Evolutionary conservation across 441 rosid genomes (phyloP), one percentile per base, ranked within the genome.

Genomic region (Geranium incanum): DNA sequence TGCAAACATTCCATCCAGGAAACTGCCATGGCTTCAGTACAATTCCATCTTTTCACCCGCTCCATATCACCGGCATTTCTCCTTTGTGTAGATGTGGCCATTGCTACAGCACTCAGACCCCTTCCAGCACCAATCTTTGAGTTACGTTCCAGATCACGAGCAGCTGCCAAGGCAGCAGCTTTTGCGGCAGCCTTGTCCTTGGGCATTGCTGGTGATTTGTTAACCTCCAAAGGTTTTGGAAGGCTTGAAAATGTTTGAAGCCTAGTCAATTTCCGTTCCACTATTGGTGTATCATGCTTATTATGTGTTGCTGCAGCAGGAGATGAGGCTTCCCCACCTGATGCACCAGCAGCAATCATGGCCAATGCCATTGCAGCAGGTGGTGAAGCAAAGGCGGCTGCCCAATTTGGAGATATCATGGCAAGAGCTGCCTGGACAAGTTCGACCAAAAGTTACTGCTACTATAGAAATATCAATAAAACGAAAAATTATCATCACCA

Each of bases 281-380:
- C 93, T 84, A 90, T 69, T 70, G 97, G 89, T 62, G 89, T 79
- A 80, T 93, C 98, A 52, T 95, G 92, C 84, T 79, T 91, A 72
- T 91, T 91, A 45, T 82, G 93, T 75, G 89, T 28, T 68, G 77
- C 70, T 68, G 91, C 60, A 70, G 87, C 72, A 60, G 97, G 94
- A 81, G 92, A 86, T 0, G 91, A 86, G 71, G 86, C 75, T 70
- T 95, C 99, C 71, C 86, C 86, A 71, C 99, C 99, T 57, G 97
- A 87, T 82, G 99, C 98, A 69, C 99, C 99, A 59, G 99, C 99
- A 80, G 99, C 97, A 84, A 95, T 95, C 98, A 95, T 95, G 65
- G 99, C 98, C 84, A 95, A 82, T 48, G 99, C 98, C 99, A 95
- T 89, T 70, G 99, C 97, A 81, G 99, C 97, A 70, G 99, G 99